Base-by-base conservation (phyloP, 108 stramenopile genomes). In the Skeletonema potamos region DNA sequence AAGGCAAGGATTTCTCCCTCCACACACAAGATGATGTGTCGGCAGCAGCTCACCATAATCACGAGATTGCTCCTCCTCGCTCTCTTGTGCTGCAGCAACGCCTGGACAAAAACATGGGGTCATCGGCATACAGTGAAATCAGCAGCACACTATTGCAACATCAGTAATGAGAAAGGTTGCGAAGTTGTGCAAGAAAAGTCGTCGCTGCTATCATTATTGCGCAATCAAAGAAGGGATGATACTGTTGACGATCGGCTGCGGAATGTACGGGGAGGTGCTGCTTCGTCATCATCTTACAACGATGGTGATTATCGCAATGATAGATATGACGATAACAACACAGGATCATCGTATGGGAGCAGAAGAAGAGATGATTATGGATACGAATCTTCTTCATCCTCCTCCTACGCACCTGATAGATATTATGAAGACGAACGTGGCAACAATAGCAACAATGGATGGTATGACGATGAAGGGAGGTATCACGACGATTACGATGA, bases 391-490 rank as follows among this genome's bases (percentile, higher is more conserved):
- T 48, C 58, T 55, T 68, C 69, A 2, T 61, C 70, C 22, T 54
- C 28, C 43, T 22, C 27, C 6, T 27, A n/a, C 22, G 41, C 57
- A 54, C 34, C 44, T n/a, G 67, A 77, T 60, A 64, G 30, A 37
- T 77, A 69, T 58, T 37, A 61, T 34, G 65, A 78, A 28, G 55
- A 68, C 8, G 65, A 71, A 51, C 51, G 59, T 58, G 61, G 51
- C 20, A 46, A 30, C 36, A 48, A 34, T 3, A 51, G 54, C 48
- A 51, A 51, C n/a, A 51, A 51, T 64, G 77, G 77, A 11, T 78
- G 71, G 54, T 78, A 78, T 67, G 77, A 78, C 55, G 77, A 78
- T 62, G 77, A 78, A 17, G 77, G 77, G 27, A 48, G 77, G 18
- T 78, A 71, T 71, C 70, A 62, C 32, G 51, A 66, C 27, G 76